Evolutionary conservation across 2,329 filamentous ascomycete genomes (phyloP).

Genomic region (Chrysoporthe puriensis): DNA sequence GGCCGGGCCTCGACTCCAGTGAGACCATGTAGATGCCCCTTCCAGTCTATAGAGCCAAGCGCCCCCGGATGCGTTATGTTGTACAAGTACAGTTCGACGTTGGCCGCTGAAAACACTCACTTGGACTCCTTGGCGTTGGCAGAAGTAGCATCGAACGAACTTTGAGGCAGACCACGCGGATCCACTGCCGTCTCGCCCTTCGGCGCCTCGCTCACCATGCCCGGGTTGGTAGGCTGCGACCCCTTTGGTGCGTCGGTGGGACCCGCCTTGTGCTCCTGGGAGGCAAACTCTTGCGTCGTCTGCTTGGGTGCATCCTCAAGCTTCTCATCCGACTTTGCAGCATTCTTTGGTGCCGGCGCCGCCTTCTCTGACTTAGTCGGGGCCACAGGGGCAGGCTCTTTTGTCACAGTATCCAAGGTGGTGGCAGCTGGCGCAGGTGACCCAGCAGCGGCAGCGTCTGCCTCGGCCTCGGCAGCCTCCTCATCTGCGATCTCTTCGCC

Average conservation of each 20-base stretch:
- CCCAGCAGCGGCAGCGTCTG: slow-evolving; percentile 21
- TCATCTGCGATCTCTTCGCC: slow-evolving; percentile 85
- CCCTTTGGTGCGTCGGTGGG: slow-evolving; percentile 16
- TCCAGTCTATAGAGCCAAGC: slow-evolving; percentile 3
- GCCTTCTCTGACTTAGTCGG: slow-evolving; percentile 11
- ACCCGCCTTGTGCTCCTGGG: not conserved
- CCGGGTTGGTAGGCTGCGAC: not conserved
- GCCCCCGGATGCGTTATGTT: slow-evolving; percentile 32
- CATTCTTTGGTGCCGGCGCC: not conserved
- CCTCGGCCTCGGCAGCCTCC: slow-evolving; percentile 47
- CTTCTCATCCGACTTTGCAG: not conserved
- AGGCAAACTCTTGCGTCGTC: not conserved
- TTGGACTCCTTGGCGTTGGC: slow-evolving; percentile 35
- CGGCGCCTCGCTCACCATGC: not conserved
- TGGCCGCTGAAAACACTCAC: not conserved
- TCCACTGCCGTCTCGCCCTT: slow-evolving; percentile 20
- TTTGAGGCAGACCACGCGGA: slow-evolving; percentile 31
- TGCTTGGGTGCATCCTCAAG: slow-evolving; percentile 4
- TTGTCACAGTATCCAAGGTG: slow-evolving; percentile 23
- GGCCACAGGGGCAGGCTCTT: slow-evolving; percentile 6
- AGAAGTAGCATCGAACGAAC: slow-evolving; percentile 38
- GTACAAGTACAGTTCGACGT: slow-evolving; percentile 30
- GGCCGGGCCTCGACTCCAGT: not conserved
- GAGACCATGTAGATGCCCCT: not conserved
- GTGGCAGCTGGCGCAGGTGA: slow-evolving; percentile 5